Evolutionary conservation across 306 rosid species (phyloP), one percentile per base, ranked within the genome.

Genomic region (Prinsepia uniflora): DNA sequence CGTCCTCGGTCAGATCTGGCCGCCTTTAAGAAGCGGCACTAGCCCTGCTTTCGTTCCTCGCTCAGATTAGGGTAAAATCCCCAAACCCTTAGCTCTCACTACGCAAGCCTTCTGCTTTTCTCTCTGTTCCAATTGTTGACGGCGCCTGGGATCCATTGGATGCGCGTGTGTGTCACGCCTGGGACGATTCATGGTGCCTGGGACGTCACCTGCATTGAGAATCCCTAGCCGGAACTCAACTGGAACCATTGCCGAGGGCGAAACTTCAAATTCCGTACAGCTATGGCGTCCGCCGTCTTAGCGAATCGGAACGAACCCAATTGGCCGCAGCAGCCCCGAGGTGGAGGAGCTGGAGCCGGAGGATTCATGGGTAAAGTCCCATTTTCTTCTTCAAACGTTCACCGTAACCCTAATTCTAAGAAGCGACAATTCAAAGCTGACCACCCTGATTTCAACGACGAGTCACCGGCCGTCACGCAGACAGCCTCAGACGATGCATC

Each of bases 351-450:
- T 53, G 75, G 82, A 49, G 87, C 86, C 65, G 87, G 87, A 20
- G 88, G 85, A 85, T 91, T 83, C 79, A 91, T 91, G 99, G 96
- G 89, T n/a, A 91, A 89, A 87, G 83, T 77, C 70, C 89, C 96
- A 7, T 46, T 80, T 70, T 39, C 66, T 73, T 78, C 89, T 73
- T 78, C 89, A 60, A 87, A 87, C 86, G 72, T 86, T 76, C 84
- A 82, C 76, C 84, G 87, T 73, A 90, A 81, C 80, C 82, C 85
- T 78, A 89, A 89, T 68, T 68, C 77, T 45, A 80, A 70, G 10
- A 85, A 73, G 74, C 83, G 80, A 74, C 86, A 84, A 72, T 72
- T 68, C 53, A 79, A 85, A 11, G 49, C 53, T 47, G 70, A n/a
- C 3, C 41, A 55, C 13, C 48, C 73, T 22, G 63, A 69, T 69